Conservation (phyloP, 2,329 filamentous ascomycete species). For the Penicillium sclerotiorum region DNA sequence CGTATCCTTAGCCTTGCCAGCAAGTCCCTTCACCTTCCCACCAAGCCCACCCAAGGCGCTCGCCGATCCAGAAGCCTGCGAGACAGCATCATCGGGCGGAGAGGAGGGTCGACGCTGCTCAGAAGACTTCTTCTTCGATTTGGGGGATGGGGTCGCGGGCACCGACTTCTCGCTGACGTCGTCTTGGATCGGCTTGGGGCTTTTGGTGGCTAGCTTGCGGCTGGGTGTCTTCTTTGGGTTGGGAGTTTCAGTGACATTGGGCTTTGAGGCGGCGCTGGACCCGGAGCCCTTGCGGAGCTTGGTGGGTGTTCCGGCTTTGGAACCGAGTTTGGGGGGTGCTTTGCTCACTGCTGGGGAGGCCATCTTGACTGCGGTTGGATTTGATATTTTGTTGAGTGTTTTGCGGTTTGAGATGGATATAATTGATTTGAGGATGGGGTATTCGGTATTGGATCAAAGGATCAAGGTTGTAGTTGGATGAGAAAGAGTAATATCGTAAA, state of each 20-base stretch:
- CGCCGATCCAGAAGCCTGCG: constrained; percentile 33
- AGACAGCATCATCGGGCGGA: constrained; percentile 25
- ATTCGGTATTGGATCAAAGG: not conserved
- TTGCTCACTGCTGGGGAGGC: constrained; percentile 22
- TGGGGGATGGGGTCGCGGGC: constrained; percentile 26
- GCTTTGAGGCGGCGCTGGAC: constrained; percentile 25
- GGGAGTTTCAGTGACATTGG: constrained; percentile 12
- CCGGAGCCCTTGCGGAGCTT: constrained; percentile 25
- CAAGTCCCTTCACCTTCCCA: constrained; percentile 21
- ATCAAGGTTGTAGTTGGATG: not conserved
- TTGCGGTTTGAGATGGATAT: not conserved
- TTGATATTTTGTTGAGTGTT: not conserved
- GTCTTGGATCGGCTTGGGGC: constrained; percentile 23
- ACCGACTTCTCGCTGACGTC: constrained; percentile 20
- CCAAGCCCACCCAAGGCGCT: constrained; percentile 18
- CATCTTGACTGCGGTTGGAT: constrained; percentile 11
- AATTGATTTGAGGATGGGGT: not conserved
- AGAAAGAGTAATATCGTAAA: constrained; percentile 15
- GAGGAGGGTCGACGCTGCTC: constrained; percentile 30
- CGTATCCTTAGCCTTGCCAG: constrained; percentile 22
- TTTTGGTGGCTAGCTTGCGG: constrained; percentile 28
- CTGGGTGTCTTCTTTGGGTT: constrained; percentile 27
- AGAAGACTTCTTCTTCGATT: constrained; percentile 24
- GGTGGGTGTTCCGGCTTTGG: constrained; percentile 23
- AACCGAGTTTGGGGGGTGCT: constrained; percentile 25